phyloP scores from a whole-genome alignment of 1,139 yeast genomes.

The Suhomyces panamericanus region DNA sequence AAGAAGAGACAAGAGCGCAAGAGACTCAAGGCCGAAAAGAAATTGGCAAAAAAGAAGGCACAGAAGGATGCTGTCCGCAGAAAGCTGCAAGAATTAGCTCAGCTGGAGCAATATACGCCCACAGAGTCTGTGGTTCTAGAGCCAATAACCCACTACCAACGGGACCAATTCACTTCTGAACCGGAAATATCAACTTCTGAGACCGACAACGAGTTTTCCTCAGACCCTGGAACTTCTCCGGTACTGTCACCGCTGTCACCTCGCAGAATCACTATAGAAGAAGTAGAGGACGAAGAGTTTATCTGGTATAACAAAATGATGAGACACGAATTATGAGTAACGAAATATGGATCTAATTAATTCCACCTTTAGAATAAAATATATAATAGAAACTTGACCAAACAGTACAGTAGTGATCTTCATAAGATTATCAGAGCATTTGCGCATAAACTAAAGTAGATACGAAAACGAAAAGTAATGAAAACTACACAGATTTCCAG shows the following conservation, averaged over 20 bases:
- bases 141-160: not conserved
- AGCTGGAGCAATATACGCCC: no score
- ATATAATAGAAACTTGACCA: no score
- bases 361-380: not conserved
- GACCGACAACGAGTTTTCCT: not conserved
- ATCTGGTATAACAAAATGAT: conserved; percentile 13
- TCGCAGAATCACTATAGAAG: conserved; percentile 15
- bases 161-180: not conserved
- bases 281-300: conserved; percentile 21
- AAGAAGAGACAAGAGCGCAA: conserved; percentile 3
- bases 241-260: not conserved
- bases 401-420: no score
- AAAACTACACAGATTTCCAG: no score
- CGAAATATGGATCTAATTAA: no score
- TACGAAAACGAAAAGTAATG: no score
- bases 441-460: no score
- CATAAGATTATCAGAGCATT: no score
- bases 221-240: conserved; percentile 2
- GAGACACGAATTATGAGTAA: conserved; percentile 4
- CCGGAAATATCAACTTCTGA: conserved; percentile 1
- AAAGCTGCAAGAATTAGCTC: no score
- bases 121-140: not conserved
- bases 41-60: not conserved
- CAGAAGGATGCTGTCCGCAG: not conserved
- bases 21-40: conserved; percentile 3